Percentiles rank a stretch among this genome's conserved stretches.
Conservation (phyloP, 331 rosid genomes). For the Arachis monticola region DNA sequence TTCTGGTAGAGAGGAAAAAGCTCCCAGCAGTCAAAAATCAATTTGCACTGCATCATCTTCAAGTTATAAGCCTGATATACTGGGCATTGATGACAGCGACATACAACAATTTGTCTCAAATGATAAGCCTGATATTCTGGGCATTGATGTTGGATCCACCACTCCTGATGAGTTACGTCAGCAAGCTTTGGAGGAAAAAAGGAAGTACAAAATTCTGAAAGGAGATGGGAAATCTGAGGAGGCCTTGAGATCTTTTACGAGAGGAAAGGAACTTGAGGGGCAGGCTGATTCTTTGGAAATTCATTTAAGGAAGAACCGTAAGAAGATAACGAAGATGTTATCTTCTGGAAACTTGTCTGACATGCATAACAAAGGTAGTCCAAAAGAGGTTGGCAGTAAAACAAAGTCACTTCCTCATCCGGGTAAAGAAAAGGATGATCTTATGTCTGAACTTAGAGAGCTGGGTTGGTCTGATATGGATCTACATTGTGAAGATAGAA, state of each 20-base stretch:
- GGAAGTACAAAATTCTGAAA: constrained; percentile 75
- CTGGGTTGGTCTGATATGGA: constrained; percentile 96
- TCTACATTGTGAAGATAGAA: constrained; percentile 62
- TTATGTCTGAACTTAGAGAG: constrained; percentile 82
- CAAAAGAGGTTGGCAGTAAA: constrained; percentile 59
- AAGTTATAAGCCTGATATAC: neutral
- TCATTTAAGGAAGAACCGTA: constrained; percentile 67
- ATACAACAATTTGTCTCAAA: constrained; percentile 49
- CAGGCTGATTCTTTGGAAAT: constrained; percentile 93
- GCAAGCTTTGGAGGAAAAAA: constrained; percentile 85
- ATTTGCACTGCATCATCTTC: constrained; percentile 56
- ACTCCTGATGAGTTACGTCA: constrained; percentile 88
- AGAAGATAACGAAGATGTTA: constrained; percentile 42
- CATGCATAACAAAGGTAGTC: constrained; percentile 40
- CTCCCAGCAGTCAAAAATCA: constrained; percentile 46
- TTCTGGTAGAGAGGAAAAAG: constrained; percentile 54
- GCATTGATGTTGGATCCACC: constrained; percentile 55
- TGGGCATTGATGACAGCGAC: constrained; percentile 42
- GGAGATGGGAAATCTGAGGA: constrained; percentile 86
- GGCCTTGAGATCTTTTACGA: constrained; percentile 86
- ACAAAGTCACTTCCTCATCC: constrained; percentile 52
- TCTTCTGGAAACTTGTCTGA: constrained; percentile 56
- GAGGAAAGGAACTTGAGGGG: constrained; percentile 97
- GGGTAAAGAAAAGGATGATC: constrained; percentile 72
- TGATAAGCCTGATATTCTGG: constrained; percentile 46